phyloP scores from a whole-genome alignment of 2,329 filamentous ascomycete species.

The Neonectria coccinea region DNA sequence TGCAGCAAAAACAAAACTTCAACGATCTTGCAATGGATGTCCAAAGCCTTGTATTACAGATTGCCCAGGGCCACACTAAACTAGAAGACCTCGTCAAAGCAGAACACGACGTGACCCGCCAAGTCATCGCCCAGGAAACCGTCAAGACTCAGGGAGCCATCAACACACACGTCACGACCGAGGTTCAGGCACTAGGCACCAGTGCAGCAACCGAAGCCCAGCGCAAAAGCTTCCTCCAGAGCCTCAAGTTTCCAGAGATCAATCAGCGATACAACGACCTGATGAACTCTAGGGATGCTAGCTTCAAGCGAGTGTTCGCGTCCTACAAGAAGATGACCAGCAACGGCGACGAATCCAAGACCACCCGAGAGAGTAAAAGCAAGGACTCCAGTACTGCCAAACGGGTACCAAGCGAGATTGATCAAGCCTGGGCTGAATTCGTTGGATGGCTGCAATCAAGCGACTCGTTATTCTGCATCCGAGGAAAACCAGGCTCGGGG shows the following conservation, averaged over 20 bases:
- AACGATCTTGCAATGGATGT: not conserved
- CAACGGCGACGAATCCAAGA: not conserved
- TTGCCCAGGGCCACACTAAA: constrained; percentile 2
- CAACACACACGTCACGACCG: not conserved
- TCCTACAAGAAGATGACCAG: not conserved
- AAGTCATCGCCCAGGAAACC: not conserved
- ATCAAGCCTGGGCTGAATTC: constrained; percentile 1
- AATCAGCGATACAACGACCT: constrained; percentile 3
- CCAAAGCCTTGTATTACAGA: not conserved
- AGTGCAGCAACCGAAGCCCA: not conserved
- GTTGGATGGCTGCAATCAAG: constrained; percentile 16
- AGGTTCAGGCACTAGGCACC: not conserved
- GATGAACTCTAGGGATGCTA: constrained; percentile 1
- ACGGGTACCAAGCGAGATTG: not conserved
- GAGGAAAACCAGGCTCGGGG: constrained; percentile 31
- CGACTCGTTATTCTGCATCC: not conserved
- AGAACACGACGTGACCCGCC: constrained; percentile 4
- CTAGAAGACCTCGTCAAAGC: constrained; percentile 8
- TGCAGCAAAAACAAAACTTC: not conserved
- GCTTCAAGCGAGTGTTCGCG: constrained; percentile 4
- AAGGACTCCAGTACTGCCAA: not conserved
- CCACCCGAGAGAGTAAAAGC: not conserved
- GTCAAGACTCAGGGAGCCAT: not conserved
- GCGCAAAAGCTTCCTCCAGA: not conserved
- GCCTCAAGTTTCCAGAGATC: constrained; percentile 10